Percentiles rank a stretch among this genome's conserved stretches.
Conservation (phyloP, 495 filamentous ascomycete genomes). For the Jackrogersella multiformis region DNA sequence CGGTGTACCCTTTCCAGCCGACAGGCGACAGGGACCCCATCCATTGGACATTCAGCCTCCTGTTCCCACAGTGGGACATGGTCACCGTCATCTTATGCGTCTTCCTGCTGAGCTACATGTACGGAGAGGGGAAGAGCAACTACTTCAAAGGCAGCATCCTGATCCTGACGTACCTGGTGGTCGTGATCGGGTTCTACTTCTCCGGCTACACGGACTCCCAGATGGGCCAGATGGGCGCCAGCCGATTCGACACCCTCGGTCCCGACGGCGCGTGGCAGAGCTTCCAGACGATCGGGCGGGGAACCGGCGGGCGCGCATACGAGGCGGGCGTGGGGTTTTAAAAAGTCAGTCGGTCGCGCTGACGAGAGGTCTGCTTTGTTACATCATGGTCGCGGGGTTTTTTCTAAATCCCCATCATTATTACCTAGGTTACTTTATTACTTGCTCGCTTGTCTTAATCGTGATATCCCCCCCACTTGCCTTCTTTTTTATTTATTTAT, state of each 20-base stretch:
- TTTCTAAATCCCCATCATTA: too few species aligned
- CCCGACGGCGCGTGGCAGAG: constrained; percentile 61
- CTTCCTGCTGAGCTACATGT: constrained; percentile 96
- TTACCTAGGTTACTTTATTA: too few species aligned
- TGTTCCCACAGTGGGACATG: constrained; percentile 99
- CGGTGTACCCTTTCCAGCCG: constrained; percentile 54
- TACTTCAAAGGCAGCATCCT: constrained; percentile 95
- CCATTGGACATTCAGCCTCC: constrained; percentile 86
- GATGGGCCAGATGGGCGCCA: constrained; percentile 62
- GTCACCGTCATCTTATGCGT: constrained; percentile 97
- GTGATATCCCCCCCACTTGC: constrained; percentile 36
- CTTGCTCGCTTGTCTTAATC: too few species aligned
- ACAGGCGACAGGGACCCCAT: constrained; percentile 62
- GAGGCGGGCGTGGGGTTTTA: constrained; percentile 41
- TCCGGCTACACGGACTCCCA: constrained; percentile 71
- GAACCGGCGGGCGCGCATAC: constrained; percentile 43
- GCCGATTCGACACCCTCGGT: constrained; percentile 74
- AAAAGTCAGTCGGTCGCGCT: too few species aligned
- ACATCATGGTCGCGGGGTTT: not conserved
- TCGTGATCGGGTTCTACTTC: constrained; percentile 91
- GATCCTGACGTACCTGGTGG: constrained; percentile 91
- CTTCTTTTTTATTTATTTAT: not conserved
- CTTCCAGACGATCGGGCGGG: constrained; percentile 63
- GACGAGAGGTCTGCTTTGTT: too few species aligned
- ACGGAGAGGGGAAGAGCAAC: constrained; percentile 96